phyloP scores from a whole-genome alignment of 2,329 filamentous ascomycete species.

The Aspergillus sojae region DNA sequence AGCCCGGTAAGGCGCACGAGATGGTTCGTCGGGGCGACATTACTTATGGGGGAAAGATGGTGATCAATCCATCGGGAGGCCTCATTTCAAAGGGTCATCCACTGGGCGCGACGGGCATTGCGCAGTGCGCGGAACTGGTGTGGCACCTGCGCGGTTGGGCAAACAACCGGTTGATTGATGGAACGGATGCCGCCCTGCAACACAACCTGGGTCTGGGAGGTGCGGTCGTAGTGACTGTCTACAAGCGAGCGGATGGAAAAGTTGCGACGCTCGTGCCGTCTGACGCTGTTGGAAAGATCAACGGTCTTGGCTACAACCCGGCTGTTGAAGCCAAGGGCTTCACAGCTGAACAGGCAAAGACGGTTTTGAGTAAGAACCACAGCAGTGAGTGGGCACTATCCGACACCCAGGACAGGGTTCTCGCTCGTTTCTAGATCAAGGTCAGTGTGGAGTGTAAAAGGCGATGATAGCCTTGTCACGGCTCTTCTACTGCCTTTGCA shows the following conservation, averaged over 20 bases:
- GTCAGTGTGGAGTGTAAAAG: neutral
- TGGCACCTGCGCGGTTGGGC: conserved; percentile 97
- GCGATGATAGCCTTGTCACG: neutral
- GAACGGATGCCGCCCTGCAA: conserved; percentile 76
- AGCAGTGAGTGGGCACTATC: conserved; percentile 75
- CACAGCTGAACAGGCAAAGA: conserved; percentile 72
- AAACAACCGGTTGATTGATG: conserved; percentile 75
- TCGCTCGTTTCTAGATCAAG: conserved; percentile 62
- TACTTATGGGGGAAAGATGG: conserved; percentile 79
- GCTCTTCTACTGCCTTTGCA: neutral
- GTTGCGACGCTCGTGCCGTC: conserved; percentile 63
- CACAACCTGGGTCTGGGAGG: conserved; percentile 93
- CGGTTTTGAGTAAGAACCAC: conserved; percentile 70
- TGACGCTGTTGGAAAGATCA: conserved; percentile 66
- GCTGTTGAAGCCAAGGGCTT: conserved; percentile 88
- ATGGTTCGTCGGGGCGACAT: conserved; percentile 85
- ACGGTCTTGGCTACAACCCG: conserved; percentile 84
- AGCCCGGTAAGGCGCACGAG: conserved; percentile 84
- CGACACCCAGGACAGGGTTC: conserved; percentile 74
- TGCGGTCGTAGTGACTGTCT: conserved; percentile 87
- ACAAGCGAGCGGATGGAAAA: conserved; percentile 78
- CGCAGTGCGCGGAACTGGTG: conserved; percentile 90
- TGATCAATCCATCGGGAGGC: conserved; percentile 92
- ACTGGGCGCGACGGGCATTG: conserved; percentile 89
- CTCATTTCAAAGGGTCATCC: conserved; percentile 96